These are phyloP conservation scores for Entomophthora muscae DNA, from an alignment of 371 early-diverging fungal genomes.

Conservation along the genomic window DNA sequence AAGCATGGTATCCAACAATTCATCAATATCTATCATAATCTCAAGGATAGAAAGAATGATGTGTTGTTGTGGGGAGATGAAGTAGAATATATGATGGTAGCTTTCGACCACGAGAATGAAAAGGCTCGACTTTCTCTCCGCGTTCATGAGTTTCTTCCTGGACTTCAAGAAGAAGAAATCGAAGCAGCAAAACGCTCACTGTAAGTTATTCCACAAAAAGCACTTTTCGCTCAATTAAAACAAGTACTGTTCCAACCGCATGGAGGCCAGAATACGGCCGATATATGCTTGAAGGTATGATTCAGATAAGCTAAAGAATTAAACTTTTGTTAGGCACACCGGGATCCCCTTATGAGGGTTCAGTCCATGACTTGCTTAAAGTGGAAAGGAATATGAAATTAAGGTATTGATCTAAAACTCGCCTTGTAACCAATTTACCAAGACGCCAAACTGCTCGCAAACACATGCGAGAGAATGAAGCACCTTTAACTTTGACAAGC, in stretches of 20 bases:
- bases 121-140: slow-evolving; percentile 58
- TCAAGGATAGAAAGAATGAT: slow-evolving; percentile 59
- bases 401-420: slow-evolving; percentile 19
- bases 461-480: slow-evolving; percentile 49
- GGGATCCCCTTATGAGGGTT: slow-evolving; percentile 76
- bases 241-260: slow-evolving; percentile 24
- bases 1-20: slow-evolving; percentile 89
- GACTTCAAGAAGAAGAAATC: slow-evolving; percentile 51
- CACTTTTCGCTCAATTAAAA: neutral
- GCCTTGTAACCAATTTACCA: neutral
- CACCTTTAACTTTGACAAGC: slow-evolving; percentile 60
- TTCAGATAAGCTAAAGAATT: neutral
- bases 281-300: slow-evolving; percentile 77
- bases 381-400: slow-evolving; percentile 84
- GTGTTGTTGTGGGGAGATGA: slow-evolving; percentile 92
- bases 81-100: slow-evolving; percentile 87
- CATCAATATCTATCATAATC: slow-evolving; percentile 61
- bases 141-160: slow-evolving; percentile 67
- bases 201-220: slow-evolving; percentile 9
- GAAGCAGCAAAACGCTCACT: slow-evolving; percentile 23
- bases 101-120: slow-evolving; percentile 48
- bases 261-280: slow-evolving; percentile 96
- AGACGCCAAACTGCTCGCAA: slow-evolving; percentile 52
- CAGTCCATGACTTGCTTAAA: slow-evolving; percentile 53
- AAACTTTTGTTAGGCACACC: slow-evolving; percentile 48